Evolutionary conservation across 164 flowering plant species (phyloP).

Genomic region (Magnolia sinica): DNA sequence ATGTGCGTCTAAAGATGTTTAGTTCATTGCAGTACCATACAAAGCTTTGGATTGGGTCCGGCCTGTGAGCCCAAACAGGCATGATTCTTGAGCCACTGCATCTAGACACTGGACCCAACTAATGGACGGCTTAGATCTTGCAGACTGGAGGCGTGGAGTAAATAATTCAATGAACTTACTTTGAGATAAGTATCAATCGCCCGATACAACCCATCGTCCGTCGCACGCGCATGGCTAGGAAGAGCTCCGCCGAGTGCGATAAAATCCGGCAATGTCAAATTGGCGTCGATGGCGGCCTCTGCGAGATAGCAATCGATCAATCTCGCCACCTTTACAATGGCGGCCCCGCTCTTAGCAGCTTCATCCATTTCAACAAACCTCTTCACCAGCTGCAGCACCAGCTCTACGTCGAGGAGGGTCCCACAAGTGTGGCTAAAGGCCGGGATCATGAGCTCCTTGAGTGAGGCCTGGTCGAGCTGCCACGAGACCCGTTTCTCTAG

Average conservation of each 20-base stretch:
- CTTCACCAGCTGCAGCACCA: conserved; percentile 53
- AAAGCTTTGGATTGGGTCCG: too few species aligned
- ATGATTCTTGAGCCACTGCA: too few species aligned
- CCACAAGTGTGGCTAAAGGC: conserved; percentile 66
- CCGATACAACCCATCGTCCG: conserved; percentile 74
- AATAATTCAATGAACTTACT: conserved; percentile 32
- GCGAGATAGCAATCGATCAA: conserved; percentile 76
- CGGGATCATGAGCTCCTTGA: conserved; percentile 84
- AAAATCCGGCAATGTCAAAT: conserved; percentile 49
- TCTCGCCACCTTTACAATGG: conserved; percentile 73
- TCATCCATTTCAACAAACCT: conserved; percentile 50
- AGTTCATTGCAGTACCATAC: too few species aligned
- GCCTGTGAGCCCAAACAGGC: too few species aligned
- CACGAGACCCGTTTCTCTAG: conserved; percentile 65
- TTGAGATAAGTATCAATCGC: conserved; percentile 93
- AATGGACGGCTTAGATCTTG: too few species aligned
- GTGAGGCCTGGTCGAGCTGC: conserved; percentile 75
- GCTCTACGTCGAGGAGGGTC: conserved; percentile 65
- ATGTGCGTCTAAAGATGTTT: too few species aligned
- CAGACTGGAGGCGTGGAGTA: too few species aligned
- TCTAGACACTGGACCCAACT: too few species aligned
- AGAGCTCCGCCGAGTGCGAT: conserved; percentile 59
- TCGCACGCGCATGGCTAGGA: conserved; percentile 64
- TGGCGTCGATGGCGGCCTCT: conserved; percentile 68
- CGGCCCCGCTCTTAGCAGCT: conserved; percentile 43